Evolutionary conservation across 768 basidiomycete species (phyloP).

Genomic region (Leccinum olivaceopallidum): DNA sequence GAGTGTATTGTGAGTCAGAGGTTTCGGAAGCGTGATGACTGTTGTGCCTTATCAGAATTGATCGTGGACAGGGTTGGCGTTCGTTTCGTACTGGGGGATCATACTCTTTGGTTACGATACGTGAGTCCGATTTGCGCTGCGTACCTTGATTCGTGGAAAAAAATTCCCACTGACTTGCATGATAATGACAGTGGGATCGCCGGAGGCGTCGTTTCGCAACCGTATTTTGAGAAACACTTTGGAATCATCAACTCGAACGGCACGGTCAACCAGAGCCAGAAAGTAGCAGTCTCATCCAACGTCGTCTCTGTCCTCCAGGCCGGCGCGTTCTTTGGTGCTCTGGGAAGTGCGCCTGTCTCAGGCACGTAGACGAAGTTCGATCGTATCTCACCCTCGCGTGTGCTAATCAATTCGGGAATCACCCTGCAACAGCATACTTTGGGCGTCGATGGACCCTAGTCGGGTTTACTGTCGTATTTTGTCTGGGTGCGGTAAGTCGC

Average conservation of each 20-base stretch:
- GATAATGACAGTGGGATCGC: slow-evolving; percentile 51
- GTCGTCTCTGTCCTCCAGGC: slow-evolving; percentile 88
- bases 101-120: slow-evolving; percentile 84
- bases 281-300: slow-evolving; percentile 68
- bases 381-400: background rate
- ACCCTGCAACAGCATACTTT: slow-evolving; percentile 46
- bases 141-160: background rate
- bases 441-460: slow-evolving; percentile 70
- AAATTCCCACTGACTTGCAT: background rate
- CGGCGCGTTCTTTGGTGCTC: slow-evolving; percentile 86
- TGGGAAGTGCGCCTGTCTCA: slow-evolving; percentile 70
- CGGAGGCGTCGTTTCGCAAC: slow-evolving; percentile 66
- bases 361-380: slow-evolving; percentile 45
- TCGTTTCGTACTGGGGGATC: slow-evolving; percentile 77
- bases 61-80: slow-evolving; percentile 59
- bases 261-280: slow-evolving; percentile 35
- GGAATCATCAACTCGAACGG: slow-evolving; percentile 52
- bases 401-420: background rate
- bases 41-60: background rate
- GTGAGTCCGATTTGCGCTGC: slow-evolving; percentile 36
- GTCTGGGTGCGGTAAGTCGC: slow-evolving; percentile 61
- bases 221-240: slow-evolving; percentile 64
- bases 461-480: slow-evolving; percentile 61
- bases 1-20: slow-evolving; percentile 59
- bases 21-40: background rate